Base-by-base conservation (phyloP, 306 rosid genomes). In the Quercus alba region DNA sequence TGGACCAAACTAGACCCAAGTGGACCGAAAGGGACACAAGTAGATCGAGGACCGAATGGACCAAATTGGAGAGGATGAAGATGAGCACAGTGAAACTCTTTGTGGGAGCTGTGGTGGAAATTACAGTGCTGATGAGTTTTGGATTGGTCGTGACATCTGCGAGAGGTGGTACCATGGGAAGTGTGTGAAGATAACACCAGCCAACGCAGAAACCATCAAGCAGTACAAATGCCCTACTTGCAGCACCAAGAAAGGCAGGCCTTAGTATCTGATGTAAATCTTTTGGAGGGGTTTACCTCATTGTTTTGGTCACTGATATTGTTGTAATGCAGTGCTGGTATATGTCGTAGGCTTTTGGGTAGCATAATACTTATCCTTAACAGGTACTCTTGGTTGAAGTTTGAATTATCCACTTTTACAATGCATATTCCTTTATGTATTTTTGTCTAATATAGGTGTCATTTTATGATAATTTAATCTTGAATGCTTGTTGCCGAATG, bases 51-150 rank as follows among this genome's bases (percentile, higher is more conserved):
- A 25, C 26, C 26, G 26, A 25, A 25, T 25, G 26, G 26, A 25
- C 26, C 26, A 25, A 25, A 25, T 74, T n/a, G 84, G 76, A 56
- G 88, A 90, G 19, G 87, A 88, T 0, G 89, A 83, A 52, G 91
- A 85, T 20, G 91, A 88, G 81, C 91, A 85, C 30, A 70, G 84
- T 0, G 90, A 90, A 56, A 86, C 90, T n/a, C 85, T 82, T 6
- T 90, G 91, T 17, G 91, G 90, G 77, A 90, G 84, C 86, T 90
- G 94, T 15, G 94, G 90, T 12, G 81, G 88, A 70, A 86, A 86
- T 67, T 90, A 86, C 84, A 83, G 49, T 4, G 86, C 82, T 4
- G 87, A 88, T 58, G 90, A 88, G 87, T 88, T 88, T 72, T 90
- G 92, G 92, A 90, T 90, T 38, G 84, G 89, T 61, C 86, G 94